Percentiles rank a stretch among this genome's conserved stretches.
Conservation (phyloP, 345 rosid genomes). For the Gynandropsis gynandra region DNA sequence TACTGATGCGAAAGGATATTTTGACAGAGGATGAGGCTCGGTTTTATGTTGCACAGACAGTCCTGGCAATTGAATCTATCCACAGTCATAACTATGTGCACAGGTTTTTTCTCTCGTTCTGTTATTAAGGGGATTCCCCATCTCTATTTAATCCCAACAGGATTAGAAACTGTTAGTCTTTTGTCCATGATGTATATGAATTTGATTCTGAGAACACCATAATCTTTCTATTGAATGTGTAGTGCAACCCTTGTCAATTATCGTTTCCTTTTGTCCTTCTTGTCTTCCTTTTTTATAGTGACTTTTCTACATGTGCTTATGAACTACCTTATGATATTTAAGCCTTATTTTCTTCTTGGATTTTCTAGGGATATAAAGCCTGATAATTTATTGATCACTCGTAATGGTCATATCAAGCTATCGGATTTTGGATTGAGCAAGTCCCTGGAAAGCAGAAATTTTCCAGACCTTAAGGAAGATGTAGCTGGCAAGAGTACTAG, state of each 20-base stretch:
- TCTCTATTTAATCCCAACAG: no score
- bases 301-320: constrained; percentile 7
- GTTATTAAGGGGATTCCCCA: no score
- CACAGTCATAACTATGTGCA: constrained; percentile 63
- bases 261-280: not conserved
- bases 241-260: constrained; percentile 4
- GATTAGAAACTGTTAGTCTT: no score
- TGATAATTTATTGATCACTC: constrained; percentile 57
- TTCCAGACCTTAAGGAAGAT: constrained; percentile 44
- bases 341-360: constrained; percentile 19
- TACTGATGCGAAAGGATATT: constrained; percentile 64
- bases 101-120: constrained; percentile 31
- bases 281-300: not conserved
- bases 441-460: constrained; percentile 50
- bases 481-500: constrained; percentile 30
- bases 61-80: constrained; percentile 64
- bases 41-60: constrained; percentile 62
- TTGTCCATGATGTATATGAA: not conserved
- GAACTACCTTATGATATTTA: constrained; percentile 1
- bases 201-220: constrained; percentile 4
- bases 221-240: not conserved
- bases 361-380: constrained; percentile 62
- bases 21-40: constrained; percentile 56
- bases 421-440: constrained; percentile 70
- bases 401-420: constrained; percentile 55